These are phyloP conservation scores for Ilex paraguariensis DNA, from an alignment of 305 asterid genomes.

Conservation along the genomic window DNA sequence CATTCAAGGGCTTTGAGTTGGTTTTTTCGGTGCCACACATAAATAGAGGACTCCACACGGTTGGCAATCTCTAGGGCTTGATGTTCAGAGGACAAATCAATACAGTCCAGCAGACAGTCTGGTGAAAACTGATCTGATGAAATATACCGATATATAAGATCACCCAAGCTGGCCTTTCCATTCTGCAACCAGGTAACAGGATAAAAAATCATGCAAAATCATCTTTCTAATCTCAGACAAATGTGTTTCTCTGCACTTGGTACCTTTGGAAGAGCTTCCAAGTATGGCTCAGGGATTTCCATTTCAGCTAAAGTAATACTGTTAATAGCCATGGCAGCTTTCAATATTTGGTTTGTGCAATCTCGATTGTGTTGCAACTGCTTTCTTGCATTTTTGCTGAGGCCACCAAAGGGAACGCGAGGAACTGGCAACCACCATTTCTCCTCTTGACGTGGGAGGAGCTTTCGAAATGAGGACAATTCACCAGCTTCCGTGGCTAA, in stretches of 20 bases:
- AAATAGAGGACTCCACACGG: slow-evolving; percentile 62
- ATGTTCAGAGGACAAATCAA: slow-evolving; percentile 67
- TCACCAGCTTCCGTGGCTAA: slow-evolving; percentile 42
- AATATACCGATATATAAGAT: slow-evolving; percentile 52
- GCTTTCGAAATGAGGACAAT: slow-evolving; percentile 44
- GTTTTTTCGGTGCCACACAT: slow-evolving; percentile 49
- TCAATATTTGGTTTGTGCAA: slow-evolving; percentile 69
- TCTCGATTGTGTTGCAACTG: slow-evolving; percentile 58
- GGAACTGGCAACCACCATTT: slow-evolving; percentile 97
- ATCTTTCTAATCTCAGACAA: not conserved
- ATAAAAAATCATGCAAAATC: not conserved
- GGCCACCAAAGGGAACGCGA: slow-evolving; percentile 65
- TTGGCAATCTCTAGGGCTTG: slow-evolving; percentile 74
- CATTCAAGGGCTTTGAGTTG: slow-evolving; percentile 33
- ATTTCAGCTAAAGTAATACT: slow-evolving; percentile 63
- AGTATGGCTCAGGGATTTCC: slow-evolving; percentile 61
- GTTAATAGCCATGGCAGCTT: slow-evolving; percentile 88
- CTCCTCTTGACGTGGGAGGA: slow-evolving; percentile 54
- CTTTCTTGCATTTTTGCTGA: slow-evolving; percentile 54
- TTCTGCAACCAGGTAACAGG: slow-evolving; percentile 35
- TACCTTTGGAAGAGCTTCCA: slow-evolving; percentile 81
- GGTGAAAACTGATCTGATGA: slow-evolving; percentile 67
- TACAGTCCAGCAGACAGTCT: slow-evolving; percentile 70
- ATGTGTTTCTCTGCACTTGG: not conserved
- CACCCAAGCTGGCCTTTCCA: slow-evolving; percentile 65